phyloP scores from a whole-genome alignment of 2,329 filamentous ascomycete species.

The Penicillium sp. region DNA sequence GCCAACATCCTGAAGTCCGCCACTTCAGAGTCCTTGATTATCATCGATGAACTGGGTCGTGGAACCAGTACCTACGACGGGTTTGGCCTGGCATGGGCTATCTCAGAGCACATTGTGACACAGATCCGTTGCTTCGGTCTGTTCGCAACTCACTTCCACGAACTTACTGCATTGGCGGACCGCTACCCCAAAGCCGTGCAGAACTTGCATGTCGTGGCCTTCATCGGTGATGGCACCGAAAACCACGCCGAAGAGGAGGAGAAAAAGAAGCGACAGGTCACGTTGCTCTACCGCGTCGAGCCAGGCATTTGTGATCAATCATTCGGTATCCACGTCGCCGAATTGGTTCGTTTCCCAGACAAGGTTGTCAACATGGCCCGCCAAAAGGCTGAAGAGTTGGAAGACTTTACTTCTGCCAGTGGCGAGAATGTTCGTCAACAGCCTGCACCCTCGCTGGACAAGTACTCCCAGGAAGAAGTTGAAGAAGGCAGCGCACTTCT shows the following conservation, averaged over 20 bases:
- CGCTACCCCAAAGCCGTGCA: constrained; percentile 76
- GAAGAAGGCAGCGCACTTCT: constrained; percentile 82
- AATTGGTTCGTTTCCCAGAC: constrained; percentile 90
- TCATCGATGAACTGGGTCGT: constrained; percentile 95
- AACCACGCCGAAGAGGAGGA: constrained; percentile 41
- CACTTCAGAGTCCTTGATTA: constrained; percentile 91
- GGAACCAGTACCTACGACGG: constrained; percentile 98
- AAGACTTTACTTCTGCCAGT: constrained; percentile 67
- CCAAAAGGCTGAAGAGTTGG: constrained; percentile 94
- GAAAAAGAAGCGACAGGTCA: constrained; percentile 75
- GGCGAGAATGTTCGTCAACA: constrained; percentile 37
- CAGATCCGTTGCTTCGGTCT: constrained; percentile 93
- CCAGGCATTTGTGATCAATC: constrained; percentile 94
- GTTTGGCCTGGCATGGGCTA: constrained; percentile 98
- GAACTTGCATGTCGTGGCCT: constrained; percentile 94
- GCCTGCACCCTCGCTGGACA: constrained; percentile 31
- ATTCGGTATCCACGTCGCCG: constrained; percentile 97
- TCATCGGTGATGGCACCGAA: constrained; percentile 64
- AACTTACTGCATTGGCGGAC: constrained; percentile 86
- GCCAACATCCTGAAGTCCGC: constrained; percentile 98
- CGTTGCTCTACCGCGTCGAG: constrained; percentile 93
- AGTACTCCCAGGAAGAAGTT: constrained; percentile 78
- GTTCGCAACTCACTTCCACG: constrained; percentile 98
- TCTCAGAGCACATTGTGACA: constrained; percentile 93
- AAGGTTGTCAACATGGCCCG: constrained; percentile 99